These are phyloP conservation scores for Diaporthe vexans DNA, from an alignment of 2,329 filamentous ascomycete species.

Conservation along the genomic window DNA sequence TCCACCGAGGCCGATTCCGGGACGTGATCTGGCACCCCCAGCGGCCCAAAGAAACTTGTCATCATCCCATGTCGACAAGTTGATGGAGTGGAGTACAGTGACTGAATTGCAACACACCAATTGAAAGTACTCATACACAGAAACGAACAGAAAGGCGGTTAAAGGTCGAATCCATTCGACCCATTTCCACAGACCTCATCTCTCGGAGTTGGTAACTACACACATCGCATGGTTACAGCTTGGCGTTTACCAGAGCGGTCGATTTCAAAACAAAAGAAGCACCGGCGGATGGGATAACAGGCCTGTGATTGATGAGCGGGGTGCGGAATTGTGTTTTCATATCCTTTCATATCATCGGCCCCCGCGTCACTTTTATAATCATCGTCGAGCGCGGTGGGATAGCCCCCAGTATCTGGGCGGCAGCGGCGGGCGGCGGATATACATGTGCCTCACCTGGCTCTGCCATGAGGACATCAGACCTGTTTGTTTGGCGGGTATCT, in stretches of 20 bases:
- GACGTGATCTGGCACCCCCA: not conserved
- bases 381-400: not conserved
- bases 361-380: not conserved
- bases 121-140: not conserved
- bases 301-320: not conserved
- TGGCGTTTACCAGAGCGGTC: slow-evolving; percentile 7
- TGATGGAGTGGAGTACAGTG: not conserved
- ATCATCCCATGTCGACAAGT: not conserved
- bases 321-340: not conserved
- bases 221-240: slow-evolving; percentile 17
- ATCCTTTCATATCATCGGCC: not conserved
- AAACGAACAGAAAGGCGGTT: not conserved
- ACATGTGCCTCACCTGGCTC: not conserved
- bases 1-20: slow-evolving; percentile 1
- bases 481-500: not conserved
- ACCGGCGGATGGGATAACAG: not conserved
- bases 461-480: not conserved
- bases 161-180: not conserved
- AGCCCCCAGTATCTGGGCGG: too few species aligned
- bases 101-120: too few species aligned
- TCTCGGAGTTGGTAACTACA: slow-evolving; percentile 18
- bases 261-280: not conserved
- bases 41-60: not conserved
- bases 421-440: not conserved
- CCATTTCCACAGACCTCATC: not conserved